Evolutionary conservation across 768 basidiomycete genomes (phyloP).

Genomic region (Leccinum truebloodii): DNA sequence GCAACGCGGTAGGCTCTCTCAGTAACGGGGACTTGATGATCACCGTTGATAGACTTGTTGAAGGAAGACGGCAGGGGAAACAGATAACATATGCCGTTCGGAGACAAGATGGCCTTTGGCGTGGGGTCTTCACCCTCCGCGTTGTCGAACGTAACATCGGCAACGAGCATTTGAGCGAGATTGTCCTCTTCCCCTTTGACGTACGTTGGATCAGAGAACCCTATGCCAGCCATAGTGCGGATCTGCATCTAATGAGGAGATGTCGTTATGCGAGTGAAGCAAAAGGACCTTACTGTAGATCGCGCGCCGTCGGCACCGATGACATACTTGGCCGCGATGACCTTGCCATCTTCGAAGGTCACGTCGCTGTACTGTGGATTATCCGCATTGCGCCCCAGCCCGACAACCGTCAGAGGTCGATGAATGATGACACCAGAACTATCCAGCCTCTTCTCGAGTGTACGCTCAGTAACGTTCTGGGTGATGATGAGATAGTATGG

Average conservation of each 20-base stretch:
- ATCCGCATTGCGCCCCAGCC: too few relatives aligned
- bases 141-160: slow-evolving; percentile 44
- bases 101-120: slow-evolving; percentile 27
- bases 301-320: too few relatives aligned
- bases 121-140: not conserved
- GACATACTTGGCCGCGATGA: too few relatives aligned
- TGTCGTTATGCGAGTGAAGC: not conserved
- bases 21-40: slow-evolving; percentile 7
- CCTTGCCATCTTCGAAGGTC: too few relatives aligned
- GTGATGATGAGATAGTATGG: too few relatives aligned
- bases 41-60: not conserved
- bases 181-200: slow-evolving; percentile 19
- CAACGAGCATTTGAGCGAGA: slow-evolving; percentile 44
- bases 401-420: slow-evolving; percentile 39
- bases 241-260: slow-evolving; percentile 33
- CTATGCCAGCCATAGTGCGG: slow-evolving; percentile 41
- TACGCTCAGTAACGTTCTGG: too few relatives aligned
- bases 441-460: too few relatives aligned
- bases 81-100: slow-evolving; percentile 36
- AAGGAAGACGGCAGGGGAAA: slow-evolving; percentile 4
- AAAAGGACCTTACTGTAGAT: not conserved
- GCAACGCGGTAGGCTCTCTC: slow-evolving; percentile 40
- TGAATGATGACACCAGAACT: slow-evolving; percentile 33
- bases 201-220: slow-evolving; percentile 45
- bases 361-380: too few relatives aligned